phyloP scores from a whole-genome alignment of 2,329 filamentous ascomycete genomes.

The Calonectria leucothoes region DNA sequence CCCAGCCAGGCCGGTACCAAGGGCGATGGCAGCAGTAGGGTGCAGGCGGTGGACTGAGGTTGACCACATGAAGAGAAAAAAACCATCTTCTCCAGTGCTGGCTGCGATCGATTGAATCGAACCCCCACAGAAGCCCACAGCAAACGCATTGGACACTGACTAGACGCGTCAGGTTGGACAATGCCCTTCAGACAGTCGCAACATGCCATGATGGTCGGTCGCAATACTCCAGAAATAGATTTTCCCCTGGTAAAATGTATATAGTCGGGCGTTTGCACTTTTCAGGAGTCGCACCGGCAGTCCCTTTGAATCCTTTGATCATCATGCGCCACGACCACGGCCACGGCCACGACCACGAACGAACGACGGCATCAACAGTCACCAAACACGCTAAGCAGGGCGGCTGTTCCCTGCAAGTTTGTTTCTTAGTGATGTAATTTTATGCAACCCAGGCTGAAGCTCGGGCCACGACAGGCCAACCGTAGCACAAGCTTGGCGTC shows the following conservation, averaged over 20 bases:
- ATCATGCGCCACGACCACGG: neutral
- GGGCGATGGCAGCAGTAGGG: neutral
- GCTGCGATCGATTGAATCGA: neutral
- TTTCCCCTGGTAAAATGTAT: neutral
- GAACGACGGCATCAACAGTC: neutral
- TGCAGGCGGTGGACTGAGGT: neutral
- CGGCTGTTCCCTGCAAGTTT: neutral
- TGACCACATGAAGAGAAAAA: neutral
- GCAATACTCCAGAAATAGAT: neutral
- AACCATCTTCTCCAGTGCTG: neutral
- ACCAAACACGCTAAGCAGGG: neutral
- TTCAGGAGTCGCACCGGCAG: neutral
- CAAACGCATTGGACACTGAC: neutral
- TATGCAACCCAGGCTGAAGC: neutral
- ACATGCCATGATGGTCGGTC: neutral
- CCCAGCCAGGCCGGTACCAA: neutral
- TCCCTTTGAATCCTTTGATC: neutral
- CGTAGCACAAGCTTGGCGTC: neutral
- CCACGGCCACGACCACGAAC: neutral
- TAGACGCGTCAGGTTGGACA: neutral
- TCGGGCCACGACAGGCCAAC: neutral
- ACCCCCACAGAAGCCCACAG: neutral
- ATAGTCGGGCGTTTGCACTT: neutral
- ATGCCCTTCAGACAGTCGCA: neutral
- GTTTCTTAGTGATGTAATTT: conserved; percentile 4